These are phyloP conservation scores for Thermoascus crustaceus DNA, from an alignment of 2,329 filamentous ascomycete genomes.

Conservation along the genomic window DNA sequence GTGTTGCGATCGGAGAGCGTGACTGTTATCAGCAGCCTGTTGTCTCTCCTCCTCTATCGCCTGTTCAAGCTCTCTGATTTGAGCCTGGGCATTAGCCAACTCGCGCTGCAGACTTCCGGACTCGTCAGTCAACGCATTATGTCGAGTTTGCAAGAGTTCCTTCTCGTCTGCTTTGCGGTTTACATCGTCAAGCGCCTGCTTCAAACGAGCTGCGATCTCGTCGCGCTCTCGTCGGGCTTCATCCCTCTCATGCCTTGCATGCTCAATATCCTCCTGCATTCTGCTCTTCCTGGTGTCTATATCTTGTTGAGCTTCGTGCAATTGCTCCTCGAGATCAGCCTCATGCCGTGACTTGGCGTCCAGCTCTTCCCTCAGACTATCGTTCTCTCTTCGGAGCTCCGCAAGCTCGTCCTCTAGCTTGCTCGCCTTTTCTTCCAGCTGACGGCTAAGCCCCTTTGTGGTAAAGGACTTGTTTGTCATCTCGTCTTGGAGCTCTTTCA, in stretches of 20 bases:
- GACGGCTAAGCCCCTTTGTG: constrained; percentile 64
- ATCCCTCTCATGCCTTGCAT: constrained; percentile 35
- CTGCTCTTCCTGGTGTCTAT: constrained; percentile 28
- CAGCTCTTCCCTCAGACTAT: constrained; percentile 35
- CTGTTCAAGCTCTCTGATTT: constrained; percentile 41
- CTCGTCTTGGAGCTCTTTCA: constrained; percentile 61
- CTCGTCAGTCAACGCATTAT: constrained; percentile 59
- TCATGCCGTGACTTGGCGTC: constrained; percentile 36
- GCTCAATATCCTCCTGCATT: constrained; percentile 38
- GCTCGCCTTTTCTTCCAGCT: constrained; percentile 62
- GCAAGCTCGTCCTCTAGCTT: constrained; percentile 61
- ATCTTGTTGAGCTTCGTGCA: constrained; percentile 30
- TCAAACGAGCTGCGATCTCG: constrained; percentile 39
- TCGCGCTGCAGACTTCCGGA: constrained; percentile 60
- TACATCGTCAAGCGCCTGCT: constrained; percentile 52
- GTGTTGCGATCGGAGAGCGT: constrained; percentile 49
- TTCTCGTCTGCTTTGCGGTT: constrained; percentile 55
- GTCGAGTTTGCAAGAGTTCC: constrained; percentile 58
- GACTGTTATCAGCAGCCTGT: constrained; percentile 53
- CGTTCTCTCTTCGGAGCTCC: constrained; percentile 40
- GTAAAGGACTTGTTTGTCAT: constrained; percentile 71
- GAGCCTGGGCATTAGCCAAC: constrained; percentile 40
- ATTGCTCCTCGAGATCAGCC: constrained; percentile 45
- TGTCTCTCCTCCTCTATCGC: constrained; percentile 48
- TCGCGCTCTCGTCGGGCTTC: constrained; percentile 38